A percentile compares a stretch with the other conserved stretches of the same genome.
Evolutionary conservation across 352 stramenopile genomes (phyloP).

Genomic region (Blastocystis sp.): DNA sequence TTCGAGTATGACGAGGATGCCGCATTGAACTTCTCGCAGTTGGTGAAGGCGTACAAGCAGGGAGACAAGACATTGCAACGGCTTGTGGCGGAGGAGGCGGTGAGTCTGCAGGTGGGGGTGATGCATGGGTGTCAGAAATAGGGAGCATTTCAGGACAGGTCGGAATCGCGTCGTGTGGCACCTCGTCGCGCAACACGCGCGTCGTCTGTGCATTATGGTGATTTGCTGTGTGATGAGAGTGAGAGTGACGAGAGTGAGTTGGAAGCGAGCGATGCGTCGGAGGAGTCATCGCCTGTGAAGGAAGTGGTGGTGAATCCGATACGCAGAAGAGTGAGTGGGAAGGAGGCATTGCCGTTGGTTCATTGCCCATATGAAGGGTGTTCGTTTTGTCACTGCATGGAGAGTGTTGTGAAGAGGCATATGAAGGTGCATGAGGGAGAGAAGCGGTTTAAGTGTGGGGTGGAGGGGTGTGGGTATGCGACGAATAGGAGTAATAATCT

Average conservation of each 20-base stretch:
- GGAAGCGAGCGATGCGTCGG: background rate
- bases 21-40: background rate
- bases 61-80: background rate
- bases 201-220: background rate
- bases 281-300: background rate
- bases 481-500: background rate
- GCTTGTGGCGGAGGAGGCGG: background rate
- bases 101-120: background rate
- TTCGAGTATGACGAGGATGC: background rate
- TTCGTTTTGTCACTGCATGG: background rate
- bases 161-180: too few relatives aligned
- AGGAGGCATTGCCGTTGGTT: background rate
- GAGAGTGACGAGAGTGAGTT: background rate
- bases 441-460: background rate
- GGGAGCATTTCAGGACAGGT: background rate
- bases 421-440: background rate
- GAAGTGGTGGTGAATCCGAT: background rate
- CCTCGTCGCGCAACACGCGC: too few relatives aligned
- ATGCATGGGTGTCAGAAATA: background rate
- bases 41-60: background rate
- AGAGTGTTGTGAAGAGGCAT: slow-evolving; percentile 12
- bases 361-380: slow-evolving; percentile 14
- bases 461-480: background rate
- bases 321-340: background rate
- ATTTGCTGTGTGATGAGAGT: background rate